Evolutionary conservation across 495 filamentous ascomycete genomes (phyloP), one percentile per base, ranked within the genome.

Genomic region (Usnea hakonensis): DNA sequence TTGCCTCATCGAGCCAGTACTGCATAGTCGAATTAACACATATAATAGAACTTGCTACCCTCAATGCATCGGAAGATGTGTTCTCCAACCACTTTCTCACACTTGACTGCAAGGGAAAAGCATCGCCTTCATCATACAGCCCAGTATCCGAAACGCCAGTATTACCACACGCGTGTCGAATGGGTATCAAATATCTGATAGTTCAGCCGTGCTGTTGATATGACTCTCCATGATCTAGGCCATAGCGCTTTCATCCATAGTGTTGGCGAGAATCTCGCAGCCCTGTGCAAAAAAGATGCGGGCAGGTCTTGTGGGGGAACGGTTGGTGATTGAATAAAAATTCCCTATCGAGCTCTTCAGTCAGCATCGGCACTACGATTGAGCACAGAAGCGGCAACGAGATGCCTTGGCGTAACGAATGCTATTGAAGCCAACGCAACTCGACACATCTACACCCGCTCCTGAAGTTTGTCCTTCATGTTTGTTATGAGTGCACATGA

Each of bases 281-380:
- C 86, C 90, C 65, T 96, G 91, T 1, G 89, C 84, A 73, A 96
- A 96, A 77, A 94, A 95, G 16, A 96, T 78, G 26, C 87, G 82
- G 4, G 86, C 86, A n/a, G 81, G 76, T 43, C 76, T 78, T 9
- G 33, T 59, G 55, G 82, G 78, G 66, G 84, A 83, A 30, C 85
- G 81, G 68, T 96, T 96, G 43, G 79, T 75, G 63, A 96, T 92
- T 66, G 83, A 87, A 70, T 96, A 96, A 55, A 89, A 83, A 64
- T 95, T 96, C 46, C 89, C 90, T 95, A 65, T 60, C 33, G 1
- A 33, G 28, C 26, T n/a, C 16, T 60, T 28, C 7, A 32, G 50
- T 63, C 56, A 69, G 63, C 58, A 26, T 50, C 21, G 13, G 30
- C 46, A 30, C 23, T 50, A 30, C 3, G 8, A 50, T 16, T 30